Evolutionary conservation across 352 stramenopile genomes (phyloP), one percentile per base, ranked within the genome.

Genomic region (Aphanomyces invadans): DNA sequence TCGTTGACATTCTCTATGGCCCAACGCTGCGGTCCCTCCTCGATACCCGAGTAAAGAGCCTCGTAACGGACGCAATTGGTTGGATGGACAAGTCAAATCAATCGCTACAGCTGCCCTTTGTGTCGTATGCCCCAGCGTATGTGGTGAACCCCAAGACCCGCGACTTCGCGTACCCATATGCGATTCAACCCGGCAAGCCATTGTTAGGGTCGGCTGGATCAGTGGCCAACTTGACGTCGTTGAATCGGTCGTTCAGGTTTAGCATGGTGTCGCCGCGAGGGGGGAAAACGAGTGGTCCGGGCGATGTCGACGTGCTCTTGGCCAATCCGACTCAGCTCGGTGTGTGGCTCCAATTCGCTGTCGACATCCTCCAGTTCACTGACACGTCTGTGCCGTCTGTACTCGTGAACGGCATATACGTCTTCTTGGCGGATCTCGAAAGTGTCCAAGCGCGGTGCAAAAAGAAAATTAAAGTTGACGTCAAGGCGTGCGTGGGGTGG

Each of bases 401-500:
- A 10, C 28, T 67, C 38, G 12, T 36, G 23, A 29, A 51, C 2
- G 23, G 60, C 28, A 21, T 57, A 17, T 67, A 48, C 44, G 60
- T 67, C 5, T 57, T 36, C 42, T 59, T 67, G n/a, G 46, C 26
- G 12, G 60, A 67, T 0, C 60, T 67, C 21, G 46, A 67, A 9
- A 51, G 4, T 12, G 26, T 67, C 7, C 19, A 19, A 0, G 19
- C 60, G 1, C 23, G 31, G 11, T 67, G 60, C 44, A 67, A 67
- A 33, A 49, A 51, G 5, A 67, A 67, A 45, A 4, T 39, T 11
- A 25, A 33, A 42, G 10, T 51, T 23, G 60, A 67, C 9, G 23
- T 67, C 48, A 57, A 57, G 23, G 49, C 49, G 11, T 67, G 60
- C 49, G 21, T 67, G 17, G 60, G 60, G 9, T 67, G 60, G 60